These are phyloP conservation scores for Coemansia sp. DNA, from an alignment of 192 early-diverging fungal species.

Conservation along the genomic window DNA sequence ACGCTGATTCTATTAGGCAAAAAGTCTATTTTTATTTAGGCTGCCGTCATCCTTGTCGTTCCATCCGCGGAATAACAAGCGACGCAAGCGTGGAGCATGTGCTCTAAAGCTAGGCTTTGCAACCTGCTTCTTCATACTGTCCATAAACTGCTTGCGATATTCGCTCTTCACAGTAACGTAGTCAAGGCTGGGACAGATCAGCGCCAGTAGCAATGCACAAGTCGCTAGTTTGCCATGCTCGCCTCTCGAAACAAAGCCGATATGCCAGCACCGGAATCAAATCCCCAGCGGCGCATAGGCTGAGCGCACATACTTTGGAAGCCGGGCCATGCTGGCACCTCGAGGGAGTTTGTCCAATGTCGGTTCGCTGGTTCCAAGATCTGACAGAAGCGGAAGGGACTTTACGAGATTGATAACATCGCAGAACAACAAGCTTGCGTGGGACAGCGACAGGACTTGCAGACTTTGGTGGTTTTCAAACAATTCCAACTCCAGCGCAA, in stretches of 20 bases:
- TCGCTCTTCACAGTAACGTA: not conserved
- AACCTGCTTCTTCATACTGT: not conserved
- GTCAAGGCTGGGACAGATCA: not conserved
- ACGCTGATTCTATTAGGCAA: no score
- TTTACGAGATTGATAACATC: not conserved
- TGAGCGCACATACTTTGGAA: not conserved
- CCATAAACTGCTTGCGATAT: not conserved
- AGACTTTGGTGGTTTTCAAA: not conserved
- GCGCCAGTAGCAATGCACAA: not conserved
- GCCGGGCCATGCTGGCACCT: not conserved
- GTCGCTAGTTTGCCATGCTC: not conserved
- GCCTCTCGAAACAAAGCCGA: not conserved
- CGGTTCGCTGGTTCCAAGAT: not conserved
- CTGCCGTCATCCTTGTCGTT: not conserved
- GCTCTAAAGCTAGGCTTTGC: not conserved
- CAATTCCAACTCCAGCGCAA: not conserved
- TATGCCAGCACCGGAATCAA: not conserved
- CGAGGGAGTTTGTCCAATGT: not conserved
- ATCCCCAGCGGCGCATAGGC: not conserved
- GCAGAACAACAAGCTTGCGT: not conserved
- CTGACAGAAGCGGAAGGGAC: not conserved
- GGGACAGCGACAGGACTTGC: not conserved
- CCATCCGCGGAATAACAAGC: not conserved
- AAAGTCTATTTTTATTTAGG: no score
- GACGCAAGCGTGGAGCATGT: not conserved